These are phyloP conservation scores for Acanthamoeba lenticulata DNA, from an alignment of 208 protist genomes.

Conservation along the genomic window DNA sequence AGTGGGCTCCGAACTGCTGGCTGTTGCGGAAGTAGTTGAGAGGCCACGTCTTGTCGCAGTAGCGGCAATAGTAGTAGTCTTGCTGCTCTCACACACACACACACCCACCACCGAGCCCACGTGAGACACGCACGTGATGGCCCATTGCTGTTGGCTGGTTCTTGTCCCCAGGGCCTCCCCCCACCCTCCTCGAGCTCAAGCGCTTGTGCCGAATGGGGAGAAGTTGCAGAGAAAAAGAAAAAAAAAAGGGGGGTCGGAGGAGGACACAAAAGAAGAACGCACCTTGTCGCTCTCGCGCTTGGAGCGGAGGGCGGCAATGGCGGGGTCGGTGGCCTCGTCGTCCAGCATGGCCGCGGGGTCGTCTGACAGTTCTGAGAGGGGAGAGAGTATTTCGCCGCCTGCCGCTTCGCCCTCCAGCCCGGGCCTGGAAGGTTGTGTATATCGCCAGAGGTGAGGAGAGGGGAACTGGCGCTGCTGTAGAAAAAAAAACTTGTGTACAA, in stretches of 20 bases:
- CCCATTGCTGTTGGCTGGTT: too few species aligned
- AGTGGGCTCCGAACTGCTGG: constrained; percentile 83
- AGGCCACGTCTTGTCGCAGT: constrained; percentile 80
- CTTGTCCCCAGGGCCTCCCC: too few species aligned
- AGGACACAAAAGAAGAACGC: neutral
- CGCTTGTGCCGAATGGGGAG: too few species aligned
- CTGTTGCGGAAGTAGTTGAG: constrained; percentile 76
- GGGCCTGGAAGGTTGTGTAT: neutral
- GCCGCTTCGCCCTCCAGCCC: neutral
- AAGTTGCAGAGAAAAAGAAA: too few species aligned
- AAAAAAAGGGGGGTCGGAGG: neutral
- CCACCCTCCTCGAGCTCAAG: too few species aligned
- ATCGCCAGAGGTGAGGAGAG: neutral
- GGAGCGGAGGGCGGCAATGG: neutral
- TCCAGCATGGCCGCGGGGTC: neutral
- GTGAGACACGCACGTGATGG: too few species aligned
- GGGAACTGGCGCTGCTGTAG: neutral
- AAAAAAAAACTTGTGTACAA: too few species aligned
- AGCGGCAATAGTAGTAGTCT: constrained; percentile 73
- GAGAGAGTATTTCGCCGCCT: neutral
- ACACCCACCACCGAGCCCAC: neutral
- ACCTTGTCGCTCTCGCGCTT: constrained; percentile 25
- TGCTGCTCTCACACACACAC: neutral
- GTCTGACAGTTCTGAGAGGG: neutral
- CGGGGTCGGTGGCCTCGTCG: constrained; percentile 35